These are phyloP conservation scores for Symbiodinium pilosum DNA, from an alignment of 73 alveolate genomes.

Conservation along the genomic window DNA sequence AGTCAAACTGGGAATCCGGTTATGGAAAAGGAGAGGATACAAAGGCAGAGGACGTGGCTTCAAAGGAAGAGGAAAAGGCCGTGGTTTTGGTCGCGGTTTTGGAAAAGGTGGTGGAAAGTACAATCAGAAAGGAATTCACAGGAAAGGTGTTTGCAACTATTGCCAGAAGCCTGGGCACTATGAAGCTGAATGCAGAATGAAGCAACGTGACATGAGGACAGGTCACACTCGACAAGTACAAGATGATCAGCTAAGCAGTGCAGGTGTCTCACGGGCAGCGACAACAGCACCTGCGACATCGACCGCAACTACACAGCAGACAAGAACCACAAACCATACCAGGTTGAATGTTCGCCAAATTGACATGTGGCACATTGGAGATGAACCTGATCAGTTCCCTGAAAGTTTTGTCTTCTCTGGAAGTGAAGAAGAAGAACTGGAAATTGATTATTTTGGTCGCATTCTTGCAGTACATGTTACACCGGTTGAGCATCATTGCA, in stretches of 20 bases:
- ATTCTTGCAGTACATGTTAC: not conserved
- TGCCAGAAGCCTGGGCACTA: not conserved
- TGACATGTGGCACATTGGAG: not conserved
- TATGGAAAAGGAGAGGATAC: not conserved
- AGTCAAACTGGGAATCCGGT: not conserved
- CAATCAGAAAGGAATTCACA: not conserved
- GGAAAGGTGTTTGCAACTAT: not conserved
- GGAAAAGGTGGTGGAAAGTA: not conserved
- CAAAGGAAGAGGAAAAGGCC: not conserved
- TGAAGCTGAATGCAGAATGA: not conserved
- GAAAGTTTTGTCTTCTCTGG: not conserved
- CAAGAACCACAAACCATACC: not conserved
- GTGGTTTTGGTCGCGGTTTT: not conserved
- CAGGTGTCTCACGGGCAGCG: not conserved
- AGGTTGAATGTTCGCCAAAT: not conserved
- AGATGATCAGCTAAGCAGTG: not conserved
- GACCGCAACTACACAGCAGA: not conserved
- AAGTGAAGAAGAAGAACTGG: not conserved
- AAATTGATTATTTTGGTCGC: not conserved
- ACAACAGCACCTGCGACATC: not conserved
- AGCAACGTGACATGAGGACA: not conserved
- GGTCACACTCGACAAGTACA: not conserved
- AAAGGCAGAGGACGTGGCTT: not conserved
- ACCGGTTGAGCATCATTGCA: not conserved
- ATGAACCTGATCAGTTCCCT: not conserved